Conservation (phyloP, 2,329 filamentous ascomycete species). For the Pezicula rhizophila region DNA sequence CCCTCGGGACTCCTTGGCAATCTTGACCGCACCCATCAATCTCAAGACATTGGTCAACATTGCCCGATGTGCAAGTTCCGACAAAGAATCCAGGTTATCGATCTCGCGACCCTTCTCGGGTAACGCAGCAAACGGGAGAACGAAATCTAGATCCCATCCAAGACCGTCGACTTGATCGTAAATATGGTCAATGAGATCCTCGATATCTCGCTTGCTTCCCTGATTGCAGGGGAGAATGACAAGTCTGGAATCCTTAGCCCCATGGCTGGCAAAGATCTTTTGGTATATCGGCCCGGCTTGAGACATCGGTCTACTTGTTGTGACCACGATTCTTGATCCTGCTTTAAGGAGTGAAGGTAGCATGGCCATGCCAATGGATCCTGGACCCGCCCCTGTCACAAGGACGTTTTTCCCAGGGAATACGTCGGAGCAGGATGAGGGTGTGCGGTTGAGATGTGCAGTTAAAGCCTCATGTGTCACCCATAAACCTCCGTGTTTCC, state of each 20-base stretch:
- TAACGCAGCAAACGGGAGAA: constrained; percentile 92
- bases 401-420: constrained; percentile 87
- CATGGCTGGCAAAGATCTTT: constrained; percentile 76
- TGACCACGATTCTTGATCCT: too few species aligned
- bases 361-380: constrained; percentile 95
- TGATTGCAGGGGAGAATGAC: constrained; percentile 95
- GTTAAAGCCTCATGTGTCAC: too few species aligned
- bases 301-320: too few species aligned
- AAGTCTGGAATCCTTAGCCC: constrained; percentile 84
- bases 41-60: constrained; percentile 95
- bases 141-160: constrained; percentile 92
- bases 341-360: too few species aligned
- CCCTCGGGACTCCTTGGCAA: too few species aligned
- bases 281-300: too few species aligned
- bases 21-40: constrained; percentile 61
- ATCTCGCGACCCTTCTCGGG: constrained; percentile 74
- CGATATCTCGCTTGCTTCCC: constrained; percentile 92
- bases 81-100: constrained; percentile 88
- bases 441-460: too few species aligned
- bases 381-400: constrained; percentile 94
- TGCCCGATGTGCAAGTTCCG: constrained; percentile 91
- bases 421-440: too few species aligned
- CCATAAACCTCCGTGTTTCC: too few species aligned
- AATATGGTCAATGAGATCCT: constrained; percentile 87
- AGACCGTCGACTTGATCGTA: constrained; percentile 91